Conservation (phyloP, 2,329 filamentous ascomycete species). For the Curvularia sp. region DNA sequence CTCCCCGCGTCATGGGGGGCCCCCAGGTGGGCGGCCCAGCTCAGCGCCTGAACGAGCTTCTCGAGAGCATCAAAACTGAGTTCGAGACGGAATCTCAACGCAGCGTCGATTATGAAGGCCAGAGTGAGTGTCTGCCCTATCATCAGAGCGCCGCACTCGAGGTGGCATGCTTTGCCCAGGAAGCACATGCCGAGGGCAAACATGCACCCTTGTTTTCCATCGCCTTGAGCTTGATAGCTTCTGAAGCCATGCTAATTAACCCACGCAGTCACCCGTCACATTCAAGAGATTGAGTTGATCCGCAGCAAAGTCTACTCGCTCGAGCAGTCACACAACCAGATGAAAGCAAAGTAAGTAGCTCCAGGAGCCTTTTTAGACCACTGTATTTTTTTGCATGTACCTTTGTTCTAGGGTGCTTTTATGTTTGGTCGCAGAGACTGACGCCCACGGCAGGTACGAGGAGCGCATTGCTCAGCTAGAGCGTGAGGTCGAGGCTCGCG, state of each 20-base stretch:
- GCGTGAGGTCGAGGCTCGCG: conserved; percentile 81
- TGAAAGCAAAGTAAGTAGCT: conserved; percentile 84
- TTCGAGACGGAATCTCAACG: conserved; percentile 85
- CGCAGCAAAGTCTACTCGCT: conserved; percentile 91
- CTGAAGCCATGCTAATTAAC: conserved; percentile 9
- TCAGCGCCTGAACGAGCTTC: conserved; percentile 84
- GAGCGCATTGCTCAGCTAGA: conserved; percentile 86
- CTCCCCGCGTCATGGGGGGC: conserved; percentile 80
- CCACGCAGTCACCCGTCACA: conserved; percentile 73
- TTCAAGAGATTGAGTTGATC: conserved; percentile 94
- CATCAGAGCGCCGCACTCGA: not conserved
- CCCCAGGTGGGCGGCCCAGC: conserved; percentile 64
- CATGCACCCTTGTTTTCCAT: conserved; percentile 1
- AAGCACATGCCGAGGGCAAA: not conserved
- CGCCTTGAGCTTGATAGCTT: not conserved
- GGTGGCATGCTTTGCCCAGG: too few relatives aligned
- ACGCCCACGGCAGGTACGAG: conserved; percentile 76
- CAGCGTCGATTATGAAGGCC: conserved; percentile 87
- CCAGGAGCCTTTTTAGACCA: not conserved
- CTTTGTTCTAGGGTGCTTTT: too few relatives aligned
- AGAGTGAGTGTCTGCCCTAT: conserved; percentile 71
- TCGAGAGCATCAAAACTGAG: conserved; percentile 89
- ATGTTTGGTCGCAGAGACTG: conserved; percentile 10
- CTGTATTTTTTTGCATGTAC: too few relatives aligned
- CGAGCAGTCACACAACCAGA: conserved; percentile 84